Base-by-base conservation (phyloP, 176 grass and related monocot genomes). In the Ensete ventricosum region DNA sequence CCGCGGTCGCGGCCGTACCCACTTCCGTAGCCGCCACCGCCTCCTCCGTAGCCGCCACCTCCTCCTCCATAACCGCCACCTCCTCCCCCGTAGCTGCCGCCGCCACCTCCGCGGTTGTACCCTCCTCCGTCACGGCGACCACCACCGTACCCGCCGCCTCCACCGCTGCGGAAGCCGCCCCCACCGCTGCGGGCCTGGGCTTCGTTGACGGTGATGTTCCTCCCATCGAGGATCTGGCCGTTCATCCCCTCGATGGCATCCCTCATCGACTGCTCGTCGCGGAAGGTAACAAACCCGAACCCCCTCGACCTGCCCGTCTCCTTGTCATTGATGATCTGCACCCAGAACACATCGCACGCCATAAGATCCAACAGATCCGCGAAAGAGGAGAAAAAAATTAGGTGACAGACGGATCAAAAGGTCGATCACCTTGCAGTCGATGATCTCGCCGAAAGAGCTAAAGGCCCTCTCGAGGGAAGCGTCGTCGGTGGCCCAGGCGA, bases 131-230 rank as follows among this genome's bases (percentile, higher is more conserved):
- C 34, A 43, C 34, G 81, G 73, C 76, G 67, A 54, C 65, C 76
- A 73, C 87, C 64, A 54, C 76, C 62, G 59, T 43, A 43, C 34
- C 34, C 34, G 34, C 34, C 34, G 34, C 34, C 34, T 43, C 34
- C 34, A 4, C 34, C 34, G 4, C 34, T 43, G 67, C 87, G 87
- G 8, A 74, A 16, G 9, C 53, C 86, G 0, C 86, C 87, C 0
- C 89, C 77, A 0, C 55, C 67, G 62, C 80, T 43, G 52, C 90
- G 90, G 7, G 88, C 91, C 80, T 91, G 95, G 58, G 95, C 95
- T 82, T 99, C 85, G 62, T 99, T 99, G 82, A 99, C 86, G 74
- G 90, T 99, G 90, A 94, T 99, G 80, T 16, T 89, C 78, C 90
- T 86, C 13, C 95, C 95, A 78, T 94, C 90, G 0, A 99, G 86